Base-by-base conservation (phyloP, 2,329 filamentous ascomycete species). In the Davidsoniella neocaledoniae region DNA sequence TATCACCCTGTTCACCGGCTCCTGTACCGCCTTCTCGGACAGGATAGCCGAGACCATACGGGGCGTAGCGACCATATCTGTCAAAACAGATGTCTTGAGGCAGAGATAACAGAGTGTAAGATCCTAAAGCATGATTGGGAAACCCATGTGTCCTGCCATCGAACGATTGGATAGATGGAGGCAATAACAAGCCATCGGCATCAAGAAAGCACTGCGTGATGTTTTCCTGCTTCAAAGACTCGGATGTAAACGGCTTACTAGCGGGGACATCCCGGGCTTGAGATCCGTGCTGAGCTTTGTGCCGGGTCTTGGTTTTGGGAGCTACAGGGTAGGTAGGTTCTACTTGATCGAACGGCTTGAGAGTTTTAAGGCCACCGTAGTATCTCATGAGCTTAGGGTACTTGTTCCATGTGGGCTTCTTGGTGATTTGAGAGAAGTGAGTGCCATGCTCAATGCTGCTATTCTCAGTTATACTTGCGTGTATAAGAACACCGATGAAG, bases 51-150 rank as follows among this genome's bases (percentile, higher is more conserved):
- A 86, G 77, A 0, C 90, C 90, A 57, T 98, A 98, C 0, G 90
- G 84, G 0, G 86, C 88, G 26, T 91, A 76, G 55, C 87, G 76
- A 2, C 90, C 90, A 61, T 85, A 94, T 2, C 91, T 76, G 57
- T 98, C 91, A 60, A 94, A 95, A 66, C 91, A 98, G 43, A 95
- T 76, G 58, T 94, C 82, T 56, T 93, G 77, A 16, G 83, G 77
- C 36, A 96, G 68, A 0, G 79, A 81, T 10, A 96, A 65, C 39
- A 90, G 63, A 8, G 87, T 78, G 58, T 94, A 88, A 0, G 86
- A 94, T n/a, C 91, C 91, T 59, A 90, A 75, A 2, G 85, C 76
- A 52, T 86, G 76, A 45, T 91, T 77, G 0, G 91, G 91, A 62
- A 94, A 93, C 1, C 88, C 90, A 52, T 76, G 72, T 0, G 87